A percentile compares a stretch with the other conserved stretches of the same genome.
These are phyloP conservation scores for Vitis hybrid DNA, from an alignment of 177 flowering plant species.

Conservation along the genomic window DNA sequence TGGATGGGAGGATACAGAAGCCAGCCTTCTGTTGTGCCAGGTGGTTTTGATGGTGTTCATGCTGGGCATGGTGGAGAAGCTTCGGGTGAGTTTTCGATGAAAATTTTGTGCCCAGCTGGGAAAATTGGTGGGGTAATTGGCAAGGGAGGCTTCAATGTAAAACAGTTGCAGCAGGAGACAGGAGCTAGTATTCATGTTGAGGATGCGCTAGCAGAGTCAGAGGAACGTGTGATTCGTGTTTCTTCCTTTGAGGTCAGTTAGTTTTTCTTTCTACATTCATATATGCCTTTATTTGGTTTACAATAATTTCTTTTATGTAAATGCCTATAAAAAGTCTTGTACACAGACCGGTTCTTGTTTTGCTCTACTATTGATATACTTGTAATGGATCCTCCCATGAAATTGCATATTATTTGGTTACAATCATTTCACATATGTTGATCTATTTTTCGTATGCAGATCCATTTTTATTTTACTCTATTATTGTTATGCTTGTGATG, in stretches of 20 bases:
- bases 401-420: background rate
- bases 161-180: constrained; percentile 61
- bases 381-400: constrained; percentile 5
- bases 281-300: no score
- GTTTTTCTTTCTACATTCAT: background rate
- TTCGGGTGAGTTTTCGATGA: constrained; percentile 59
- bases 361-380: background rate
- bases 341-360: no score
- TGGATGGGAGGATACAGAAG: constrained; percentile 41
- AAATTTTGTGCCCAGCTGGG: constrained; percentile 60
- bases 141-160: constrained; percentile 64
- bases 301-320: no score
- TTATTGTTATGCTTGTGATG: no score
- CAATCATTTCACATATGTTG: no score
- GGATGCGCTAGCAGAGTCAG: constrained; percentile 38
- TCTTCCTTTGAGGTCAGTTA: constrained; percentile 56
- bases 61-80: constrained; percentile 37
- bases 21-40: constrained; percentile 32
- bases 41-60: constrained; percentile 37
- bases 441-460: no score
- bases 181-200: constrained; percentile 68
- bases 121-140: constrained; percentile 80
- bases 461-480: no score
- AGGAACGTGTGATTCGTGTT: constrained; percentile 61
- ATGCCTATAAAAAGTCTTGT: no score